Evolutionary conservation across 805 yeast genomes (phyloP), one percentile per base, ranked within the genome.

Genomic region (Nakazawaea anatomiae): DNA sequence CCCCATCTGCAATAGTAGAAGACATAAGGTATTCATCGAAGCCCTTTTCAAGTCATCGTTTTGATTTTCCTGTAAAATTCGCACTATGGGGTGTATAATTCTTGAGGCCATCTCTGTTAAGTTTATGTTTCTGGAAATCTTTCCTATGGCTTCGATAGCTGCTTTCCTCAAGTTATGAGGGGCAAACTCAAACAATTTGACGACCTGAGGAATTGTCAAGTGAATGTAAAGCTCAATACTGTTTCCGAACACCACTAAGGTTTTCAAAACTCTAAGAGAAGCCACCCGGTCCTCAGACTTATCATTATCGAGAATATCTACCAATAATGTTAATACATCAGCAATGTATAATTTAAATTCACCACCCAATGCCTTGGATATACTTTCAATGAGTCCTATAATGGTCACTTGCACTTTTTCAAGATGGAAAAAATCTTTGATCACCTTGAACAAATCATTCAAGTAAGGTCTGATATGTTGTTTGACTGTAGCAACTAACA

Each of bases 181-280:
- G 0, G 82, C 75, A 54, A 71, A 79, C 61, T 94, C 97, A 60
- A 91, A 85, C 70, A 92, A 69, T 53, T 82, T 77, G 1, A 92
- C 92, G 29, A 91, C 75, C 48, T 85, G 85, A 0, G 98, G 97
- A n/a, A 94, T 76, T 29, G 92, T 79, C 52, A 92, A 76, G 62
- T 90, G 96, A 4, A 86, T 79, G 59, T 87, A 89, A 54, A 94
- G 97, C 56, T 92, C 97, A 45, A 92, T 76, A 60, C 87, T 89
- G 29, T 86, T 73, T 0, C 97, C 97, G 66, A 94, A 89, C 0
- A 86, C 84, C 6, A 89, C 92, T 60, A 94, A 79, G 9, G 96
- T 86, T 58, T 83, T 82, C 59, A 94, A 72, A 0, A 90, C 95
- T 56, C 87, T 83, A 31, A 85, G 68, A 0, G 92, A 77, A 0